These are phyloP conservation scores for Emergomyces africanus DNA, from an alignment of 2,329 filamentous ascomycete genomes.

Conservation along the genomic window DNA sequence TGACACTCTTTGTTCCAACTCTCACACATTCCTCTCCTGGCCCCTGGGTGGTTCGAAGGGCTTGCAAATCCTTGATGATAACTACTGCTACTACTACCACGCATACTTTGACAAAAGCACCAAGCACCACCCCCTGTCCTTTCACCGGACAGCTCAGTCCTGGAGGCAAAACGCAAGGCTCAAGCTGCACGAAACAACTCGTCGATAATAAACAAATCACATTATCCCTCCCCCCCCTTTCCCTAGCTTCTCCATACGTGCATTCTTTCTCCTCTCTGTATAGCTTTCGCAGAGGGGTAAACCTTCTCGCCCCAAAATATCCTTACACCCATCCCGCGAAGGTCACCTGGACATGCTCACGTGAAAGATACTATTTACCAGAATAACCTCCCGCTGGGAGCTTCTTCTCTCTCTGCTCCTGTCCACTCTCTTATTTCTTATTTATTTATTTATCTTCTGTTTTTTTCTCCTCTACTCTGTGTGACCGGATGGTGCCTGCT, in stretches of 20 bases:
- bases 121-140: too few species aligned
- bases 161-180: neutral
- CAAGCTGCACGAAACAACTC: neutral
- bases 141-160: neutral
- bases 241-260: neutral
- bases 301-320: neutral
- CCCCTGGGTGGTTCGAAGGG: neutral
- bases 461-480: neutral
- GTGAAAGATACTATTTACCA: slow-evolving; percentile 3
- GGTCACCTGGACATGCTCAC: slow-evolving; percentile 10
- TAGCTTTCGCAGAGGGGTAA: neutral
- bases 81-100: too few species aligned
- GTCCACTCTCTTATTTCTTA: neutral
- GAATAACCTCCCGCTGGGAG: too few species aligned
- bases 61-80: neutral
- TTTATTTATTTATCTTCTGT: too few species aligned
- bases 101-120: neutral
- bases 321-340: neutral
- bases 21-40: too few species aligned
- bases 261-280: neutral
- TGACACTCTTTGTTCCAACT: neutral
- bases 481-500: slow-evolving; percentile 3
- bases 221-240: neutral
- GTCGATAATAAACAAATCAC: neutral
- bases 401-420: neutral